Base-by-base conservation (phyloP, 805 yeast species). In the Kluyveromyces wickerhamii region DNA sequence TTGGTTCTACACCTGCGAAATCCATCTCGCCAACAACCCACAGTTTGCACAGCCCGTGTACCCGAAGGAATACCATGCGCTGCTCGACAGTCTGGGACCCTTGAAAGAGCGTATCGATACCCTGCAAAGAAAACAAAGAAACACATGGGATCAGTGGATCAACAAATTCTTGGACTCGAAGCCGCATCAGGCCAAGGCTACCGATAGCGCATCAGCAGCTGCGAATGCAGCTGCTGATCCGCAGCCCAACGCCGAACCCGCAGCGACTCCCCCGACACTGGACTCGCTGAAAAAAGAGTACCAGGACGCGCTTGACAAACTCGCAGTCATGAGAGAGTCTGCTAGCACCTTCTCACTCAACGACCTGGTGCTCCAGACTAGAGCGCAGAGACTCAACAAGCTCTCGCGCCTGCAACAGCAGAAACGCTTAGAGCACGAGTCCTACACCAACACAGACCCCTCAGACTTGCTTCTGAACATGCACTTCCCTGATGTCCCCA, bases 141-240 rank as follows among this genome's bases (percentile, higher is more conserved):
- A 52, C 2, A 43, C 51, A 9, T 56, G 61, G 61, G 60, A 57
- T 31, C 43, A 49, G 1, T 57, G 62, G 62, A 49, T 57, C 19
- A 48, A 50, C 10, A 49, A 47, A 9, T 13, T 56, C 4, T 48
- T 56, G 26, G 16, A 21, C 13, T 40, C 41, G 10, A 20, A 34
- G 19, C 14, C 35, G 12, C 15, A 22, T 3, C 20, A 27, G 3
- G 27, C 29, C 2, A 31, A 24, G 4, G 14, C 16, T 4, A 16
- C 23, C 7, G 15, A 29, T 3, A 32, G 37, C 15, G 27, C 9
- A 2, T 8, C 4, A 15, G 21, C 22, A 15, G 29, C 36, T 17
- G 22, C 27, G 25, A 22, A 29, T 17, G 16, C 32, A 15, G 40
- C 21, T 2, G 14, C 35, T 9, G 35, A 34, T 4, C 26, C 19